Percentiles rank a stretch among this genome's conserved stretches.
phyloP scores from a whole-genome alignment of 1,139 yeast genomes.

The Yamadazyma dendronema region DNA sequence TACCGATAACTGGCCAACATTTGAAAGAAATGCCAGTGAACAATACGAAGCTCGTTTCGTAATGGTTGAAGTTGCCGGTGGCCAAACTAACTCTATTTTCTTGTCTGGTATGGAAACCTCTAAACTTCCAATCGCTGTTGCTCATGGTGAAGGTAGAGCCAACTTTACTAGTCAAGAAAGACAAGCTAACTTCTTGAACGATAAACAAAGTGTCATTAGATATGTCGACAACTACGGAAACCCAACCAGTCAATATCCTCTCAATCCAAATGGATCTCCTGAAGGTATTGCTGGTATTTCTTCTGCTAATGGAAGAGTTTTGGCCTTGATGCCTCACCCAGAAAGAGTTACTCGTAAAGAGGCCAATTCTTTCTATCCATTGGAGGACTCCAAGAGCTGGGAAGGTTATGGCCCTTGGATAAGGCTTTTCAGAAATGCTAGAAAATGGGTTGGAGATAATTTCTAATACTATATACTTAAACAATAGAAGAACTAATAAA shows the following conservation, averaged over 20 bases:
- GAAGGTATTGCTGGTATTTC: slow-evolving; percentile 91
- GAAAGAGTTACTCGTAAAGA: slow-evolving; percentile 90
- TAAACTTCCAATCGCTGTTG: slow-evolving; percentile 91
- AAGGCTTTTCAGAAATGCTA: slow-evolving; percentile 86
- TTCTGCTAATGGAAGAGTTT: slow-evolving; percentile 88
- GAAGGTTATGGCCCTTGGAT: slow-evolving; percentile 92
- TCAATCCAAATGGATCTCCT: slow-evolving; percentile 95
- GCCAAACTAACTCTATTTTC: slow-evolving; percentile 63
- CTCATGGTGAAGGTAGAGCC: slow-evolving; percentile 98
- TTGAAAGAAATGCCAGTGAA: slow-evolving; percentile 87
- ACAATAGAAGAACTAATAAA: neutral
- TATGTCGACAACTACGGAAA: slow-evolving; percentile 91
- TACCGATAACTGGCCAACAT: slow-evolving; percentile 94
- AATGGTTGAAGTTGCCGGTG: slow-evolving; percentile 74
- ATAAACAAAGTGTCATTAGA: slow-evolving; percentile 58
- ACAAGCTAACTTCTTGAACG: slow-evolving; percentile 43
- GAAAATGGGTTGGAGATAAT: slow-evolving; percentile 80
- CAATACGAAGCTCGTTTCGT: slow-evolving; percentile 96
- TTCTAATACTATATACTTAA: slow-evolving; percentile 11
- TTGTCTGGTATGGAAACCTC: slow-evolving; percentile 90
- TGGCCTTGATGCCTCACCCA: slow-evolving; percentile 99
- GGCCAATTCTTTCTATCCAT: slow-evolving; percentile 89
- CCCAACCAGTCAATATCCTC: slow-evolving; percentile 80
- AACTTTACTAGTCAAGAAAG: slow-evolving; percentile 50
- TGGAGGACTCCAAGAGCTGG: slow-evolving; percentile 61